Conservation (phyloP, 371 early-diverging fungal genomes). For the Choanephora cucurbitarum region DNA sequence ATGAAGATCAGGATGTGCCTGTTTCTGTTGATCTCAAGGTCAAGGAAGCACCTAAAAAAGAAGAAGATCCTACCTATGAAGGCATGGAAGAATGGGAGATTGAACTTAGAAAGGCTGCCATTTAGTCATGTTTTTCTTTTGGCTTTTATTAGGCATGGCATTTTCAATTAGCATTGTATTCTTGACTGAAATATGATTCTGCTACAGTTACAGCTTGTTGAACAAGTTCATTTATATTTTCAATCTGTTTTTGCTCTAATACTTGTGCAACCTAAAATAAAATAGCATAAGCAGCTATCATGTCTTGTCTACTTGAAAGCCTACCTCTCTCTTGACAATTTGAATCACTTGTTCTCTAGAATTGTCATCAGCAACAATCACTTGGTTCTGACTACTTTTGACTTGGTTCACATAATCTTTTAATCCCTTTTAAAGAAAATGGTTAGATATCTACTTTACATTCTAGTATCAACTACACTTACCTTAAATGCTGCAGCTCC, state of each 20-base stretch:
- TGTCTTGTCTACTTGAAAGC: too few species aligned
- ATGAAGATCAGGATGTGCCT: constrained; percentile 11
- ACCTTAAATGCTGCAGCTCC: constrained; percentile 67
- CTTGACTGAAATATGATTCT: constrained; percentile 27
- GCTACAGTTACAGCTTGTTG: constrained; percentile 16
- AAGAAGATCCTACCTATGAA: constrained; percentile 17
- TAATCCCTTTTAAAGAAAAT: constrained; percentile 25
- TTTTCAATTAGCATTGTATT: constrained; percentile 20
- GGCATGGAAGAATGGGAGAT: constrained; percentile 52
- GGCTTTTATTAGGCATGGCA: too few species aligned
- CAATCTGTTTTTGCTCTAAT: constrained; percentile 5
- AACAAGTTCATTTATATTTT: constrained; percentile 12
- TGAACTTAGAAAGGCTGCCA: constrained; percentile 38
- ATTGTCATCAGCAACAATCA: constrained; percentile 28
- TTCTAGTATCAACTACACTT: too few species aligned
- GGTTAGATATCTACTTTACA: too few species aligned
- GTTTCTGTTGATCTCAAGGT: too few species aligned
- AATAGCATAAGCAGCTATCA: too few species aligned
- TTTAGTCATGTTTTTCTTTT: constrained; percentile 3
- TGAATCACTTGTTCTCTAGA: constrained; percentile 24
- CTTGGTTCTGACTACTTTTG: constrained; percentile 17
- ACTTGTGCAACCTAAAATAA: constrained; percentile 5
- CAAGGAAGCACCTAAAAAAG: background rate
- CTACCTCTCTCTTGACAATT: constrained; percentile 29
- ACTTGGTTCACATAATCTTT: constrained; percentile 32